Base-by-base conservation (phyloP, 306 rosid genomes). In the Vigna angularis region DNA sequence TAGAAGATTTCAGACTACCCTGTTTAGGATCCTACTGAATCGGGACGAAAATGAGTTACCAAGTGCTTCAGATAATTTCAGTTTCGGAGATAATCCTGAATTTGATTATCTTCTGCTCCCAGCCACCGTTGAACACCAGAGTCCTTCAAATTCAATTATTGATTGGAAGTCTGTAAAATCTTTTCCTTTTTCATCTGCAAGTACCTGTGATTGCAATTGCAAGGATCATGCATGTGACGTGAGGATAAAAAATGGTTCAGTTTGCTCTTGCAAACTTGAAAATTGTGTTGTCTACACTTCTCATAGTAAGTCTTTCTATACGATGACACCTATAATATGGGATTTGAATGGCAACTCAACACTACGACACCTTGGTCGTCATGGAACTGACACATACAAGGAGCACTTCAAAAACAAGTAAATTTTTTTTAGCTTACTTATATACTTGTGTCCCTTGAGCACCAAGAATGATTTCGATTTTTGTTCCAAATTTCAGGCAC, bases 31-130 rank as follows among this genome's bases (percentile, higher is more conserved):
- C 62, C 85, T 89, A 57, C 49, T 78, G 48, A 75, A 80, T 70
- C 62, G 48, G 53, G 66, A 84, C 1, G 28, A 70, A 78, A 38
- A 48, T 12, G 42, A 76, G 50, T 28, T 63, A 71, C 26, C 66
- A 16, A 80, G 70, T 40, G 79, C 42, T 75, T 40, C 82, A 12
- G 83, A 65, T 47, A 86, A 78, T 20, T 57, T 73, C 52, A 56
- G 36, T 72, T 61, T 66, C 40, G 83, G 83, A 75, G 89, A 79
- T 70, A 66, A 71, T 70, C 65, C 62, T 50, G 84, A 64, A 64
- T 71, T 86, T 40, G 95, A 92, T 77, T 90, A 79, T 84, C 93
- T 92, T 73, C 79, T 92, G 82, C 89, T 92, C 52, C 95, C 97
- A n/a, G 85, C 89, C 70, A 74, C 79, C 38, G 80, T 32, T 20